A percentile compares a stretch with the other conserved stretches of the same genome.
Evolutionary conservation across 495 filamentous ascomycete genomes (phyloP).

Genomic region (Aspergillus leporis): DNA sequence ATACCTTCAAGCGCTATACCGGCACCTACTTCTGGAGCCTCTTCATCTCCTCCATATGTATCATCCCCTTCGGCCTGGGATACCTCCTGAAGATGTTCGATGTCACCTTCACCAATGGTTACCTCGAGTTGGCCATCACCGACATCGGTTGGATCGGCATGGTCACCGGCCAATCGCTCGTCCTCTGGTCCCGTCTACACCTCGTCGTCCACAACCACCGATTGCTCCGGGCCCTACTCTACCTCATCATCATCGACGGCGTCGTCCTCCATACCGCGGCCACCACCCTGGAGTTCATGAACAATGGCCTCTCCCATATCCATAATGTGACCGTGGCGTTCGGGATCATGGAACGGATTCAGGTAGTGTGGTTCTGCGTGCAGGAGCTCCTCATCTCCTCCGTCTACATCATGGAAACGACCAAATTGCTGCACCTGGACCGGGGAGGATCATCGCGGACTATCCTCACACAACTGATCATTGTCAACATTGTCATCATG

Average conservation of each 20-base stretch:
- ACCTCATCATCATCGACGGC: slow-evolving; percentile 56
- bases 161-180: slow-evolving; percentile 63
- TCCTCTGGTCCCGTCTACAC: slow-evolving; percentile 64
- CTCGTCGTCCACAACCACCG: slow-evolving; percentile 43
- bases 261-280: slow-evolving; percentile 51
- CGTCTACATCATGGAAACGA: slow-evolving; percentile 51
- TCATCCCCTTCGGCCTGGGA: slow-evolving; percentile 54
- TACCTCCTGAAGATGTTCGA: slow-evolving; percentile 54
- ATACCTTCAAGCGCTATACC: slow-evolving; percentile 49
- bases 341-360: slow-evolving; percentile 51
- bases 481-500: slow-evolving; percentile 51
- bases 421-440: slow-evolving; percentile 39
- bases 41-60: slow-evolving; percentile 48
- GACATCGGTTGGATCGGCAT: slow-evolving; percentile 57
- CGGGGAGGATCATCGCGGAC: slow-evolving; percentile 29
- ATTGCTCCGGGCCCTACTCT: slow-evolving; percentile 48
- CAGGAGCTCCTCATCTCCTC: slow-evolving; percentile 54
- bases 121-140: slow-evolving; percentile 37
- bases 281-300: slow-evolving; percentile 50
- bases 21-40: slow-evolving; percentile 58
- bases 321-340: slow-evolving; percentile 25
- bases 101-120: slow-evolving; percentile 27
- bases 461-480: slow-evolving; percentile 48
- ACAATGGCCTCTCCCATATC: slow-evolving; percentile 33
- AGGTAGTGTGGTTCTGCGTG: slow-evolving; percentile 49